phyloP scores from a whole-genome alignment of 139 green algal species.

The Auxenochlorella pyrenoidosa region DNA sequence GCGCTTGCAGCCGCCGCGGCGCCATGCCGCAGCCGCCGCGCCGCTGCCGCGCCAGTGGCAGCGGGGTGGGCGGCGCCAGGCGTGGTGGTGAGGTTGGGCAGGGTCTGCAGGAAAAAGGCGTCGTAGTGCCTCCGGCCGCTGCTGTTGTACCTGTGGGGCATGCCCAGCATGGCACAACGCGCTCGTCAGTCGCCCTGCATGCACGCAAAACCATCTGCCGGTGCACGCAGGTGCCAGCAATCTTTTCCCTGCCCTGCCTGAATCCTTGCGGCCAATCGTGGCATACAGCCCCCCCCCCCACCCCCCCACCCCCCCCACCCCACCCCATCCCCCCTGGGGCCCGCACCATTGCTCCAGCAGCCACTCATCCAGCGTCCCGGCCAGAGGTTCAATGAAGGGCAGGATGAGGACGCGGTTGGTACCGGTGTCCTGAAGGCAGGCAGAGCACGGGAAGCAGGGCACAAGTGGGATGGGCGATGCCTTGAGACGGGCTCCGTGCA shows the following conservation, averaged over 20 bases:
- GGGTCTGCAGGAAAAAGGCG: slow-evolving; percentile 57
- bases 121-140: slow-evolving; percentile 59
- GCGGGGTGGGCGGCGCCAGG: neutral
- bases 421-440: slow-evolving; percentile 4
- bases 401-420: slow-evolving; percentile 4
- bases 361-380: slow-evolving; percentile 67
- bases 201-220: too few species aligned
- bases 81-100: slow-evolving; percentile 26
- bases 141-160: slow-evolving; percentile 11
- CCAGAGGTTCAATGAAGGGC: slow-evolving; percentile 25
- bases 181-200: neutral
- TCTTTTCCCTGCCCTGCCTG: neutral
- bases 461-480: too few species aligned
- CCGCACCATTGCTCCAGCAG: slow-evolving; percentile 68
- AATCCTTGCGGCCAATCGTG: neutral
- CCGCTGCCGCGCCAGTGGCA: neutral
- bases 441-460: too few species aligned
- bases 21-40: too few species aligned
- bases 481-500: too few species aligned
- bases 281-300: neutral
- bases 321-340: neutral
- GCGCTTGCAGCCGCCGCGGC: neutral
- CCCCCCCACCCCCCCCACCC: too few species aligned
- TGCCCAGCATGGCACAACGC: too few species aligned
- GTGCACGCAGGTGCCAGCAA: neutral